A percentile compares a stretch with the other conserved stretches of the same genome.
Conservation (phyloP, 108 stramenopile genomes). For the Nitzschia putrida region DNA sequence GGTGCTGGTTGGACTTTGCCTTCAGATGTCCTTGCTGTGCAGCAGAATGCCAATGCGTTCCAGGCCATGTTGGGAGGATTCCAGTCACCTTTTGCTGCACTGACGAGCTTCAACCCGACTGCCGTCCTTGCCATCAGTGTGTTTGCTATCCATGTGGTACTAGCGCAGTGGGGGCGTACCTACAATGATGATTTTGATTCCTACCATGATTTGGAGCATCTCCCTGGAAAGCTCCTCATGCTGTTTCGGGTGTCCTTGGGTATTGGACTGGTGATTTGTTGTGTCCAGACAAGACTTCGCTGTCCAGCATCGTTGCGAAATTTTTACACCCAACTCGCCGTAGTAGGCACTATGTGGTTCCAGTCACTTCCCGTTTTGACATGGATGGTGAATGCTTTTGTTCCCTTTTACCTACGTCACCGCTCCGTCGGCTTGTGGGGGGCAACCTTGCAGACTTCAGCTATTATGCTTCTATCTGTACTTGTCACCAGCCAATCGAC, state of each 20-base stretch:
- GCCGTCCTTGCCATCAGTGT: slow-evolving; percentile 54
- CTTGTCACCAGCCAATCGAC: slow-evolving; percentile 71
- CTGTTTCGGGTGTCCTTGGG: slow-evolving; percentile 65
- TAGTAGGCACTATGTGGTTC: slow-evolving; percentile 75
- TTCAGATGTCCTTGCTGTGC: slow-evolving; percentile 56
- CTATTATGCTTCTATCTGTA: slow-evolving; percentile 66
- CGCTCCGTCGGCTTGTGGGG: slow-evolving; percentile 62
- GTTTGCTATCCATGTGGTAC: slow-evolving; percentile 50
- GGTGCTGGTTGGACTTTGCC: slow-evolving; percentile 87
- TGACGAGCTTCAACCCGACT: slow-evolving; percentile 43
- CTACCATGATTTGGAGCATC: slow-evolving; percentile 81
- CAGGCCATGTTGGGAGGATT: slow-evolving; percentile 56
- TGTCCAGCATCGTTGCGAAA: slow-evolving; percentile 58
- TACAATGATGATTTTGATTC: slow-evolving; percentile 89
- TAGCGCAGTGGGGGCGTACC: slow-evolving; percentile 83
- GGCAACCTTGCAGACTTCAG: slow-evolving; percentile 61
- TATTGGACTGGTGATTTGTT: slow-evolving; percentile 52
- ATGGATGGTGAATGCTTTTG: slow-evolving; percentile 49
- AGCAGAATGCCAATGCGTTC: slow-evolving; percentile 36
- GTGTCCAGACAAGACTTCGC: slow-evolving; percentile 57
- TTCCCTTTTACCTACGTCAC: slow-evolving; percentile 73
- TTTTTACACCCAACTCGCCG: slow-evolving; percentile 65
- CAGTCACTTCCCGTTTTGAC: slow-evolving; percentile 69
- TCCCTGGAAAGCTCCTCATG: slow-evolving; percentile 79
- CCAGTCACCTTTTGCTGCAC: slow-evolving; percentile 60